A percentile compares a stretch with the other conserved stretches of the same genome.
These are phyloP conservation scores for Naganishia vaughanmartiniae DNA, from an alignment of 768 basidiomycete species.

Conservation along the genomic window DNA sequence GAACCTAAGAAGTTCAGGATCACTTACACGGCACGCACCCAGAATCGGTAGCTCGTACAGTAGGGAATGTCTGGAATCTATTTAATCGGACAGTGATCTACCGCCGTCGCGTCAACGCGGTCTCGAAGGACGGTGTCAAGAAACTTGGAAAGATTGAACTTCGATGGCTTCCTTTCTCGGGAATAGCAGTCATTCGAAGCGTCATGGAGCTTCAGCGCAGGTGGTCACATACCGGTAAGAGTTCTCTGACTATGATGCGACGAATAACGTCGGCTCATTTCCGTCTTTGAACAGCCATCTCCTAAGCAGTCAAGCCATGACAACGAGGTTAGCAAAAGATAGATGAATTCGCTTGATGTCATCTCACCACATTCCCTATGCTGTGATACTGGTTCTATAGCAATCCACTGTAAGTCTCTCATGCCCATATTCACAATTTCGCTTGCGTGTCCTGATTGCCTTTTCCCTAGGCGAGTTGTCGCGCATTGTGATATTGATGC, in stretches of 20 bases:
- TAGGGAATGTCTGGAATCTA: too few relatives aligned
- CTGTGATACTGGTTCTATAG: conserved; percentile 29
- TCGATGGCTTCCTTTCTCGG: conserved; percentile 13
- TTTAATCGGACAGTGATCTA: too few relatives aligned
- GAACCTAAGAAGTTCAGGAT: not conserved
- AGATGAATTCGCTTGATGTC: not conserved
- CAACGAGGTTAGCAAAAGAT: conserved; percentile 36
- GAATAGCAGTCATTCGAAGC: conserved; percentile 1
- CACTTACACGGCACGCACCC: not conserved
- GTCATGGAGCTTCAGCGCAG: not conserved
- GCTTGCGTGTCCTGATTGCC: not conserved
- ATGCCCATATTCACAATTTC: not conserved
- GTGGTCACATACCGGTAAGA: conserved; percentile 15
- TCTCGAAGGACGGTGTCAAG: too few relatives aligned
- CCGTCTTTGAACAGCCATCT: conserved; percentile 18
- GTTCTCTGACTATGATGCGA: not conserved
- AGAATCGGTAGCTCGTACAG: too few relatives aligned
- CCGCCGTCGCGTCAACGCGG: too few relatives aligned
- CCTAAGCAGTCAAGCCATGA: conserved; percentile 43
- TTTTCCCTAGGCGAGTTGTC: conserved; percentile 59
- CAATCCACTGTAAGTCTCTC: conserved; percentile 40
- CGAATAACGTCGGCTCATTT: not conserved
- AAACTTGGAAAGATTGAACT: not conserved
- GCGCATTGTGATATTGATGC: conserved; percentile 77
- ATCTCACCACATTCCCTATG: not conserved